These are phyloP conservation scores for Eucalyptus marginata DNA, from an alignment of 345 rosid species.

Conservation along the genomic window DNA sequence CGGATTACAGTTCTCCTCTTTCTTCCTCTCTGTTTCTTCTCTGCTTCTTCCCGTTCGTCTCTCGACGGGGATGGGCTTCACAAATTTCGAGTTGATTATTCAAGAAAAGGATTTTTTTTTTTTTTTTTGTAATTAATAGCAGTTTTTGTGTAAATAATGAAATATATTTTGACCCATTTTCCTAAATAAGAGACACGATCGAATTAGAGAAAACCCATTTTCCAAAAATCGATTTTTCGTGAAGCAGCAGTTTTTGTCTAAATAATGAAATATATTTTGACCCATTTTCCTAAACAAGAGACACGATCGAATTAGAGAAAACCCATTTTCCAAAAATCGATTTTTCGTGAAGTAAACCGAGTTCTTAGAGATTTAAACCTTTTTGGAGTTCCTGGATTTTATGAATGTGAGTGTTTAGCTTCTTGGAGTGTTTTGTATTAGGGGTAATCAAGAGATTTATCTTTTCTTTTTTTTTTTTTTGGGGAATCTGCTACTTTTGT, in stretches of 20 bases:
- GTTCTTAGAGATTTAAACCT: neutral
- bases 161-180: neutral
- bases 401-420: neutral
- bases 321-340: neutral
- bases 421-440: neutral
- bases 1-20: conserved; percentile 14
- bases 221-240: neutral
- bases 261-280: neutral
- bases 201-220: neutral
- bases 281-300: neutral
- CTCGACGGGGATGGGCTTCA: neutral
- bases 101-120: neutral
- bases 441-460: neutral
- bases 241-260: neutral
- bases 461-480: neutral
- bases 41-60: neutral
- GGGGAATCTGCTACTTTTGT: neutral
- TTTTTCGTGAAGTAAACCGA: too few species aligned
- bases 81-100: neutral
- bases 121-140: rapidly evolving
- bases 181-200: neutral
- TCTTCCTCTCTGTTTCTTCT: neutral
- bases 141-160: neutral
- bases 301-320: neutral
- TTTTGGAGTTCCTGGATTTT: neutral